phyloP scores from a whole-genome alignment of 108 stramenopile genomes.

The Cyclotella choctawhatcheeana region DNA sequence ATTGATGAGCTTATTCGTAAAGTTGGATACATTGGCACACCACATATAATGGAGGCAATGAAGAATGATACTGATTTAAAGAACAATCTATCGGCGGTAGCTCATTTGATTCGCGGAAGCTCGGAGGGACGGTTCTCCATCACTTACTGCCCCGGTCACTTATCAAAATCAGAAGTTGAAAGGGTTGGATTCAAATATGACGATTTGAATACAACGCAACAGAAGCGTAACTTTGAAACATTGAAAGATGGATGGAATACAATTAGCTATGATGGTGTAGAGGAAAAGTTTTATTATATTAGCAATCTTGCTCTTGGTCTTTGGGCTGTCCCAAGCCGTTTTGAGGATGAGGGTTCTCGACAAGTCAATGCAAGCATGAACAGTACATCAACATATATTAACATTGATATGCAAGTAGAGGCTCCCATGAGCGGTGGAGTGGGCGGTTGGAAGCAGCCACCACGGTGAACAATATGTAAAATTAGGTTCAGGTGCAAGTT shows the following conservation, averaged over 20 bases:
- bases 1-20: conserved; percentile 91
- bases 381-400: conserved; percentile 24
- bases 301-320: conserved; percentile 93
- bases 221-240: conserved; percentile 62
- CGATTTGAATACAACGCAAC: conserved; percentile 66
- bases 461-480: no score
- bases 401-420: no score
- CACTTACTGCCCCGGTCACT: conserved; percentile 92
- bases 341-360: conserved; percentile 50
- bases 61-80: conserved; percentile 75
- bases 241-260: conserved; percentile 90
- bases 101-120: conserved; percentile 95
- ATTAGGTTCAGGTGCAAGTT: no score
- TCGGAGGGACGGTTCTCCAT: conserved; percentile 92
- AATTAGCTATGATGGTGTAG: conserved; percentile 45
- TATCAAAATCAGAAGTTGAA: conserved; percentile 86
- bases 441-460: no score
- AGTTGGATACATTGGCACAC: conserved; percentile 92
- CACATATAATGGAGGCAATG: conserved; percentile 83
- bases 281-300: conserved; percentile 90
- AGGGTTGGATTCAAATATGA: conserved; percentile 85
- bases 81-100: conserved; percentile 90
- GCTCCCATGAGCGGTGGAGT: no score
- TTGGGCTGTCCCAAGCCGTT: conserved; percentile 86
- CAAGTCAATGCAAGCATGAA: not conserved